Evolutionary conservation across 306 rosid species (phyloP).

Genomic region (Chamaecrista fasciculata): DNA sequence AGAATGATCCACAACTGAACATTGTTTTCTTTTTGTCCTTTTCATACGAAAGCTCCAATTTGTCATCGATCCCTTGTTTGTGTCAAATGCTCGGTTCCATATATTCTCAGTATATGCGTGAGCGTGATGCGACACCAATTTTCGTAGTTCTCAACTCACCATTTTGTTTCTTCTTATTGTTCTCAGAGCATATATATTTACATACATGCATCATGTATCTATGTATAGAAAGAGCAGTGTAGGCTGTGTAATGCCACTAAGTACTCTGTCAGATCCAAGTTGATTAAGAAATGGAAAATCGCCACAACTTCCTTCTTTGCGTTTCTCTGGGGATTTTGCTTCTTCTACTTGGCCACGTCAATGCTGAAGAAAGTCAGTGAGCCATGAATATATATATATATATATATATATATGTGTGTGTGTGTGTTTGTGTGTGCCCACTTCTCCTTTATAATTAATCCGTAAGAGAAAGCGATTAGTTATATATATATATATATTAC

Average conservation of each 20-base stretch:
- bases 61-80: slow-evolving; percentile 33
- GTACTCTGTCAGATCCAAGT: not conserved
- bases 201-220: not conserved
- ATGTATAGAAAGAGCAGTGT: slow-evolving; percentile 5
- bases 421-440: no score
- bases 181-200: slow-evolving; percentile 17
- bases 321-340: slow-evolving; percentile 43
- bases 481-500: no score
- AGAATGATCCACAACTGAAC: slow-evolving; percentile 27
- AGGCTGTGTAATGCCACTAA: slow-evolving; percentile 11
- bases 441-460: no score
- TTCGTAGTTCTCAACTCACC: slow-evolving; percentile 27
- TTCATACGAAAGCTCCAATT: not conserved
- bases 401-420: no score
- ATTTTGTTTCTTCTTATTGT: not conserved
- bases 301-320: slow-evolving; percentile 26
- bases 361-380: slow-evolving; percentile 48
- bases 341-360: slow-evolving; percentile 33
- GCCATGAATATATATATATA: no score
- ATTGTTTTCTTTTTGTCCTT: slow-evolving; percentile 37
- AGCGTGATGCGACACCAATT: slow-evolving; percentile 21
- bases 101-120: slow-evolving; percentile 49
- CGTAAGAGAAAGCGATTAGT: no score
- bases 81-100: slow-evolving; percentile 35
- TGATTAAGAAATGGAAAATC: slow-evolving; percentile 30